These are phyloP conservation scores for Populus deltoides DNA, from an alignment of 345 rosid genomes.

Conservation along the genomic window DNA sequence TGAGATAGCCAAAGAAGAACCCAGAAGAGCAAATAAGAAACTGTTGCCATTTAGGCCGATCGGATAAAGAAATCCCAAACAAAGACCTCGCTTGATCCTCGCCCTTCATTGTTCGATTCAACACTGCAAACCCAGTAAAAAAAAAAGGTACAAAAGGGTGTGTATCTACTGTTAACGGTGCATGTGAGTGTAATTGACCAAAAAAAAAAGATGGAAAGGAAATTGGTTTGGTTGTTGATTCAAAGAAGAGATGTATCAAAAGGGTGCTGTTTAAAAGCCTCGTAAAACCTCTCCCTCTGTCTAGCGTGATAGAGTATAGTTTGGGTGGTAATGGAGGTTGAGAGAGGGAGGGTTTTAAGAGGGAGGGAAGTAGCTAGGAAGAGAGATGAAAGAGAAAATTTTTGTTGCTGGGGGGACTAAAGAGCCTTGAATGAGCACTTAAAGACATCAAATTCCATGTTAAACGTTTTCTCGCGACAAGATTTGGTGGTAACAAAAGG, in stretches of 20 bases:
- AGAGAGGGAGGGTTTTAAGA: not conserved
- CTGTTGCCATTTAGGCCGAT: conserved; percentile 72
- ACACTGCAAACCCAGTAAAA: not conserved
- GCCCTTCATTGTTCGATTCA: conserved; percentile 43
- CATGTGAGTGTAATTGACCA: not conserved
- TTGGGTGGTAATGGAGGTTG: not conserved
- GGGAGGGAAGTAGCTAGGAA: not conserved
- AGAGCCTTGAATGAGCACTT: too few species aligned
- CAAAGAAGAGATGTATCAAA: conserved; percentile 13
- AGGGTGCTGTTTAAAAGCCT: not conserved
- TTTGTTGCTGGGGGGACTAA: too few species aligned
- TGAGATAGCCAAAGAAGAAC: conserved; percentile 92
- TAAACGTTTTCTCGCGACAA: too few species aligned
- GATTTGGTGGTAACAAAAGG: too few species aligned
- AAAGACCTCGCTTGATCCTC: conserved; percentile 61
- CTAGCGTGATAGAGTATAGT: not conserved
- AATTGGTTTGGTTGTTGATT: not conserved
- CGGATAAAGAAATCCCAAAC: conserved; percentile 69
- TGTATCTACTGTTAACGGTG: not conserved
- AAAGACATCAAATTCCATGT: too few species aligned
- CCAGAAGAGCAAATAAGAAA: conserved; percentile 90
- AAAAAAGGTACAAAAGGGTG: not conserved
- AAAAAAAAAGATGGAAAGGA: not conserved
- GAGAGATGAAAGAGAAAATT: too few species aligned
- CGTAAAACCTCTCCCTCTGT: not conserved